Evolutionary conservation across 768 basidiomycete species (phyloP), one percentile per base, ranked within the genome.

Genomic region (Mrakia frigida): DNA sequence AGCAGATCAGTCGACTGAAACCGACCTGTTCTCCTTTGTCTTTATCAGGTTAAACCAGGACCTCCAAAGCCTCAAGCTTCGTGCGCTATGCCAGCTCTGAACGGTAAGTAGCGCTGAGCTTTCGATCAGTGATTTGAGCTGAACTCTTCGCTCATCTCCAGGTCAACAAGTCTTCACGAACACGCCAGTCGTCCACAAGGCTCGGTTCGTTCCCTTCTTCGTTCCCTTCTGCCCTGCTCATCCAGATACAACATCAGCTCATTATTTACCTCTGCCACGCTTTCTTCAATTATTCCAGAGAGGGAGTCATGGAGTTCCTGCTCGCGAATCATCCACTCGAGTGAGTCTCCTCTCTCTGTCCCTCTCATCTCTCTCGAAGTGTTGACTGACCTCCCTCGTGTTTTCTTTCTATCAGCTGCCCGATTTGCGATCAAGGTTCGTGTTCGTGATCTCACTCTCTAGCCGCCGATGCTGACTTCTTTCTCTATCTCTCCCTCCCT

Each of bases 231-330:
- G 9, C 37, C 31, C 6, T 6, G 14, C 23, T 25, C 11, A 23
- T 52, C 61, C 25, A 2, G 6, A 5, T 14, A 33, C 6, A 39
- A n/a, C 16, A 7, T 7, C 4, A 41, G 21, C 25, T 25, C 7
- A 37, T n/a, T 1, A 6, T 68, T n/a, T 25, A n/a, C 35, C 25
- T 37, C 11, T 6, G 0, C 18, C 14, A 3, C 33, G 14, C 16
- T 14, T 65, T 28, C 33, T 31, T 61, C 56, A 6, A 28, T 65
- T 65, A 73, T 74, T 81, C 37, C 80, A 92, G 94, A 31, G 94
- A 97, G 84, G 97, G 97, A 70, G 96, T 98, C 77, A 98, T 99
- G 97, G 97, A 98, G 82, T 97, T 98, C 85, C 87, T 98, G 53
- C 89, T 98, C 77, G 89, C 96, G 76, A 98, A 99, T 84, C 97